phyloP scores from a whole-genome alignment of 2,329 filamentous ascomycete species.

The Stagonosporopsis vannaccii region DNA sequence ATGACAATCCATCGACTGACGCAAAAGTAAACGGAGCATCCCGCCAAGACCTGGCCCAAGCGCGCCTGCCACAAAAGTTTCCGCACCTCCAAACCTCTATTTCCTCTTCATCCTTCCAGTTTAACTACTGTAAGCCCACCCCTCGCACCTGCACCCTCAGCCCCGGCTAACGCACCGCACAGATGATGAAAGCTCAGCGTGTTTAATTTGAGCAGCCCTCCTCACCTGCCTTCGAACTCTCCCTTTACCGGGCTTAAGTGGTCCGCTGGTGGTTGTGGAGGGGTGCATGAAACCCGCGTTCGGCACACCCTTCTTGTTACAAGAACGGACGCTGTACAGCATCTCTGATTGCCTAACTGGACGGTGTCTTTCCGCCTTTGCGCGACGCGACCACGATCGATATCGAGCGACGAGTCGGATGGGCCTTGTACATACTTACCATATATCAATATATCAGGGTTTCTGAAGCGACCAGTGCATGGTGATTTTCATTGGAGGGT shows the following conservation, averaged over 20 bases:
- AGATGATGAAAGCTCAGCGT: conserved; percentile 99
- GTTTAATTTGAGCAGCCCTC: conserved; percentile 85
- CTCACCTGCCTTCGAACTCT: conserved; percentile 78
- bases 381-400: conserved; percentile 9
- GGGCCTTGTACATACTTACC: conserved; percentile 17
- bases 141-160: conserved; percentile 1
- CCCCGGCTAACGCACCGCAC: conserved; percentile 33
- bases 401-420: conserved; percentile 8
- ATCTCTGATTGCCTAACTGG: conserved; percentile 85
- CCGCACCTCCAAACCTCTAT: conserved; percentile 30
- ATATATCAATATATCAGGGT: conserved; percentile 15
- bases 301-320: conserved; percentile 99
- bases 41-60: conserved; percentile 28
- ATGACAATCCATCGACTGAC: conserved; percentile 9
- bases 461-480: neutral
- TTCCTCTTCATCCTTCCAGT: conserved; percentile 93
- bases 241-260: conserved; percentile 89
- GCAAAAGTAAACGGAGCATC: conserved; percentile 10
- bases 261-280: conserved; percentile 71
- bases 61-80: conserved; percentile 45
- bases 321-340: conserved; percentile 93
- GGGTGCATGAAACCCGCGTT: conserved; percentile 95
- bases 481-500: neutral
- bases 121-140: conserved; percentile 84
- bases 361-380: conserved; percentile 50